phyloP scores from a whole-genome alignment of 1,139 yeast genomes.

The Saccharomycopsis hybrid region DNA sequence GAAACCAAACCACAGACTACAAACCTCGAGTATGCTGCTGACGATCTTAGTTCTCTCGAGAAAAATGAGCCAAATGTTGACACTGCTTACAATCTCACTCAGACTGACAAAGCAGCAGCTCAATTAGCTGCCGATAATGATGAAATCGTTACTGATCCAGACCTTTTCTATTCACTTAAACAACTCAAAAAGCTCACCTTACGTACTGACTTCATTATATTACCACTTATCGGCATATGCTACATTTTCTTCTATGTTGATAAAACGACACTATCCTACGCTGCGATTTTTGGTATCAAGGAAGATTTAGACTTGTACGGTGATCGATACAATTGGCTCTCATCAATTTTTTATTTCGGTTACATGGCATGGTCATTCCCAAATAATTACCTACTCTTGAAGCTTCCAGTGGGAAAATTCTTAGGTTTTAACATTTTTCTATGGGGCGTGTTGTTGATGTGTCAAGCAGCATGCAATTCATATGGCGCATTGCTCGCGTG shows the following conservation, averaged over 20 bases:
- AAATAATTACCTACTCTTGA: constrained; percentile 44
- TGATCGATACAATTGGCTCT: constrained; percentile 44
- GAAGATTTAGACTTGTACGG: constrained; percentile 32
- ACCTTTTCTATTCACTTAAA: too few relatives aligned
- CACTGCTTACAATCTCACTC: too few relatives aligned
- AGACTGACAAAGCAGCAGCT: too few relatives aligned
- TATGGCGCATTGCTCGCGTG: constrained; percentile 46
- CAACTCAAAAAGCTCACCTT: background rate
- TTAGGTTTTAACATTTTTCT: constrained; percentile 38
- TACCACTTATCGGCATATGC: constrained; percentile 35
- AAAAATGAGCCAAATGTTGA: too few relatives aligned
- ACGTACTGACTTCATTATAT: constrained; percentile 28
- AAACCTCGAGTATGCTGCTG: background rate
- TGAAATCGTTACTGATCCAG: too few relatives aligned
- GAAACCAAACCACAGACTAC: background rate
- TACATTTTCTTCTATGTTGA: constrained; percentile 38
- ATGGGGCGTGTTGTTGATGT: constrained; percentile 48
- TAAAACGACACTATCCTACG: constrained; percentile 36
- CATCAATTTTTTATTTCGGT: constrained; percentile 55
- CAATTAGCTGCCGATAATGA: too few relatives aligned
- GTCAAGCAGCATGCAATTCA: constrained; percentile 42
- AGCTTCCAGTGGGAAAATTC: constrained; percentile 47
- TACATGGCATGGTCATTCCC: constrained; percentile 44
- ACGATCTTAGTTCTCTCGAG: background rate
- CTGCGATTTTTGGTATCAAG: constrained; percentile 45